Conservation (phyloP, 495 filamentous ascomycete genomes). For the Sporormia fimetaria region DNA sequence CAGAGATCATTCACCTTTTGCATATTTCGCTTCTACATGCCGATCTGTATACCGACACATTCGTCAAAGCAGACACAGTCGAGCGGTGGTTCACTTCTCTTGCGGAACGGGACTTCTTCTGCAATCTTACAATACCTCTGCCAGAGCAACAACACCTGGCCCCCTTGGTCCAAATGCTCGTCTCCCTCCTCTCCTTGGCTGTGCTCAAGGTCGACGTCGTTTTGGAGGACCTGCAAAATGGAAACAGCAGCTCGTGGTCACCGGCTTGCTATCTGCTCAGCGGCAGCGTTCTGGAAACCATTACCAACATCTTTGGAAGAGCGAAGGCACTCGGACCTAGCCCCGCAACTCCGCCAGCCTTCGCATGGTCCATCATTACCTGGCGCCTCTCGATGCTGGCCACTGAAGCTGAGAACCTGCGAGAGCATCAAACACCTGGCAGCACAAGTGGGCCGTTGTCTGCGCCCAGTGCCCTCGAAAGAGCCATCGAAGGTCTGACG, state of each 20-base stretch:
- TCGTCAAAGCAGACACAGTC: slow-evolving; percentile 48
- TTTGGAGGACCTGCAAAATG: slow-evolving; percentile 28
- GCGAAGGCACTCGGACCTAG: slow-evolving; percentile 38
- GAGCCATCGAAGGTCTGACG: slow-evolving; percentile 5
- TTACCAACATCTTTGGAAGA: slow-evolving; percentile 50
- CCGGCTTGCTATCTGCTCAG: slow-evolving; percentile 10
- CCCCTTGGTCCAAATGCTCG: slow-evolving; percentile 52
- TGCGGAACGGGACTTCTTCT: slow-evolving; percentile 14
- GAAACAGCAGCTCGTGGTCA: slow-evolving; percentile 3
- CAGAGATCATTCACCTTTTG: slow-evolving; percentile 61
- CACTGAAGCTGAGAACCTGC: neutral
- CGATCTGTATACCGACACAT: slow-evolving; percentile 37
- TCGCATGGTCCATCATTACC: slow-evolving; percentile 65
- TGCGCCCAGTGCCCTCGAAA: slow-evolving; percentile 3
- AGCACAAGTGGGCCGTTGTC: neutral
- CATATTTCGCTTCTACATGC: slow-evolving; percentile 61
- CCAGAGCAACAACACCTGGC: slow-evolving; percentile 41
- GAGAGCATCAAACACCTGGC: neutral
- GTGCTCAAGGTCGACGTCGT: slow-evolving; percentile 54
- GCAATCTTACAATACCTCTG: slow-evolving; percentile 6
- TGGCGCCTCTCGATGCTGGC: slow-evolving; percentile 30
- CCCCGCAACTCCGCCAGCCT: slow-evolving; percentile 54
- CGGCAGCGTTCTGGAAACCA: slow-evolving; percentile 41
- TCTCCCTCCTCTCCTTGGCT: slow-evolving; percentile 59
- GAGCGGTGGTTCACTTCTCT: slow-evolving; percentile 33